These are phyloP conservation scores for Berkeleyomyces basicola DNA, from an alignment of 2,329 filamentous ascomycete genomes.

Conservation along the genomic window DNA sequence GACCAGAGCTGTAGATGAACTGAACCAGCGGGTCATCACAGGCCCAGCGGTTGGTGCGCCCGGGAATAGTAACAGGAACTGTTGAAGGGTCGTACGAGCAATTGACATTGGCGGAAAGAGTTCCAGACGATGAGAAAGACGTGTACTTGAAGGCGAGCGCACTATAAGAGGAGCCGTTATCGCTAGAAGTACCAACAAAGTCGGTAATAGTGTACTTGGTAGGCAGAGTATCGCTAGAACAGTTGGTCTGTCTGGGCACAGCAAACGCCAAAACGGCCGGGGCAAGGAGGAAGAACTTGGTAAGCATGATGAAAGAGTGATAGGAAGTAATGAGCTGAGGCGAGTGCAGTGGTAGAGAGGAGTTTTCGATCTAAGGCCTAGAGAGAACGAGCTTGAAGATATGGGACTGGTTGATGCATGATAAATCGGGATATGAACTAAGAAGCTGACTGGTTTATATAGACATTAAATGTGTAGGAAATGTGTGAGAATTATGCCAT, in stretches of 20 bases:
- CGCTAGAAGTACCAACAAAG: slow-evolving; percentile 22
- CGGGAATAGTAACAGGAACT: slow-evolving; percentile 19
- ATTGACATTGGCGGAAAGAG: slow-evolving; percentile 24
- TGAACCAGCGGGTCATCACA: slow-evolving; percentile 27
- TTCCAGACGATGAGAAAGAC: slow-evolving; percentile 11
- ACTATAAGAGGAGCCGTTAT: slow-evolving; percentile 21
- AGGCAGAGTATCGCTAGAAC: slow-evolving; percentile 23
- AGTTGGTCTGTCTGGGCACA: slow-evolving; percentile 10
- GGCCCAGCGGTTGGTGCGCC: slow-evolving; percentile 23
- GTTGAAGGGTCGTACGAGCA: slow-evolving; percentile 31
- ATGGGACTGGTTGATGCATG: neutral
- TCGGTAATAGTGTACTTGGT: slow-evolving; percentile 24
- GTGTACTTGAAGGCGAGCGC: slow-evolving; percentile 27
- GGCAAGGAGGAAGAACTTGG: slow-evolving; percentile 13
- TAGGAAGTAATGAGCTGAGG: neutral
- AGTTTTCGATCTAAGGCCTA: neutral
- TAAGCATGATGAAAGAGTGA: slow-evolving; percentile 7
- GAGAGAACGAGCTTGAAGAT: neutral
- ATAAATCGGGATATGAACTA: neutral
- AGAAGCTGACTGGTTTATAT: neutral
- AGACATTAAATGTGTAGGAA: neutral
- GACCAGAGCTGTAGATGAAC: slow-evolving; percentile 26
- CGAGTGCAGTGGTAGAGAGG: neutral
- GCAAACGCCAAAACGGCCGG: slow-evolving; percentile 9
- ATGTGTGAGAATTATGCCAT: too few relatives aligned